These are phyloP conservation scores for Saccharomycopsis sp. DNA, from an alignment of 805 yeast species.

Conservation along the genomic window DNA sequence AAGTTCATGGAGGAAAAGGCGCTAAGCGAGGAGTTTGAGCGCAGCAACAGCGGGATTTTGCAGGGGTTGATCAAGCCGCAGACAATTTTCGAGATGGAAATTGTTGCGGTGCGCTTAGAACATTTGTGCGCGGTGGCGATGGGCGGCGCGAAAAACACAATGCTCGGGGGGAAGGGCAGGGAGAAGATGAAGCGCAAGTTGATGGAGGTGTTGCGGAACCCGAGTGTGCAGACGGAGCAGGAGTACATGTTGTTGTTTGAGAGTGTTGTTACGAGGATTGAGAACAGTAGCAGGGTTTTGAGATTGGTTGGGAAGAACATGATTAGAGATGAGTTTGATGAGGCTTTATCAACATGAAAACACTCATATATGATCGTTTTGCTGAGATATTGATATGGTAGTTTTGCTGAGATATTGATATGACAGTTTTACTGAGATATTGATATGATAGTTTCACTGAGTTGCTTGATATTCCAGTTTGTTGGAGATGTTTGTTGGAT, in stretches of 20 bases:
- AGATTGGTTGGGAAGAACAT: too few species aligned
- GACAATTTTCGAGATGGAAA: conserved; percentile 44
- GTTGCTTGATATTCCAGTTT: too few species aligned
- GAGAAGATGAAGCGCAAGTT: conserved; percentile 7
- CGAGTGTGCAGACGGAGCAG: conserved; percentile 23
- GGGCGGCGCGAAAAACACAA: conserved; percentile 32
- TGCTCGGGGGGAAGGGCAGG: conserved; percentile 20
- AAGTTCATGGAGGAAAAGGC: conserved; percentile 33
- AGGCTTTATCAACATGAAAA: too few species aligned
- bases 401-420: too few species aligned
- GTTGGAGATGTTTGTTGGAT: too few species aligned
- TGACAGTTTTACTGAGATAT: too few species aligned
- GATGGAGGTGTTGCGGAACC: conserved; percentile 15
- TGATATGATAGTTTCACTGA: too few species aligned
- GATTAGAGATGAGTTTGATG: too few species aligned
- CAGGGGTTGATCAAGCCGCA: conserved; percentile 29
- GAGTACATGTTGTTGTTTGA: conserved; percentile 31
- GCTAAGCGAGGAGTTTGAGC: conserved; percentile 17
- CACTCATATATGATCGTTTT: too few species aligned
- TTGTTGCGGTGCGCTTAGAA: conserved; percentile 52
- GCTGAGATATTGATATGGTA: too few species aligned
- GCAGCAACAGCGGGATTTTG: conserved; percentile 16
- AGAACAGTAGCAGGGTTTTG: too few species aligned
- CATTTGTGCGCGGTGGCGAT: conserved; percentile 44
- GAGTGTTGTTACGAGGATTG: conserved; percentile 63